Evolutionary conservation across 2,329 filamentous ascomycete species (phyloP).

Genomic region (Torrubiellomyces zombiae): DNA sequence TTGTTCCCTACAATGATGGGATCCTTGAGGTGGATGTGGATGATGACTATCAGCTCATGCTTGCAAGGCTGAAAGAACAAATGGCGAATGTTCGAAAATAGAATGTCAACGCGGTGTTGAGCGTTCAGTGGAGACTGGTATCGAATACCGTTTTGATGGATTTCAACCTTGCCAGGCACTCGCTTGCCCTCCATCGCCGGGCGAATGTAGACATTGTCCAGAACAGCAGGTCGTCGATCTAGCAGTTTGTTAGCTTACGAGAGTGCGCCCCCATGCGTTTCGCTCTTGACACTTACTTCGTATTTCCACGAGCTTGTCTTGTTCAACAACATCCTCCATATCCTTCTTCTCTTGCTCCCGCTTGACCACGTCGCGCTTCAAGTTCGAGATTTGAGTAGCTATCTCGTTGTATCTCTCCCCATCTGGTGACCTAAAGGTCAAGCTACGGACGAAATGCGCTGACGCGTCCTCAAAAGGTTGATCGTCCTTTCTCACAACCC

Average conservation of each 20-base stretch:
- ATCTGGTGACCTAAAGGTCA: slow-evolving; percentile 88
- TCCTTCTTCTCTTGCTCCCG: slow-evolving; percentile 98
- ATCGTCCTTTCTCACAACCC: slow-evolving; percentile 92
- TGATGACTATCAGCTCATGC: slow-evolving; percentile 92
- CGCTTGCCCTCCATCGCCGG: slow-evolving; percentile 94
- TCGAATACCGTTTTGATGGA: slow-evolving; percentile 96
- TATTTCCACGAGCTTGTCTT: slow-evolving; percentile 92
- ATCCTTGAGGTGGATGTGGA: slow-evolving; percentile 94
- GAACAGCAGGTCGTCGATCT: slow-evolving; percentile 77
- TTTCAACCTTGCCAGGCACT: slow-evolving; percentile 87
- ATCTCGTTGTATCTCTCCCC: slow-evolving; percentile 81
- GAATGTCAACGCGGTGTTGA: slow-evolving; percentile 74
- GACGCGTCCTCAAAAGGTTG: slow-evolving; percentile 94
- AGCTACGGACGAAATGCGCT: slow-evolving; percentile 86
- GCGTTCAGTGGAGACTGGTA: slow-evolving; percentile 71
- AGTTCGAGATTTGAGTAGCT: slow-evolving; percentile 80
- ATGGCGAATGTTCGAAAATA: slow-evolving; percentile 97
- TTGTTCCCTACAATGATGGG: slow-evolving; percentile 94
- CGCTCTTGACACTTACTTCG: slow-evolving; percentile 44
- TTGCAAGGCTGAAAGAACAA: slow-evolving; percentile 97
- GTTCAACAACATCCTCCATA: slow-evolving; percentile 96
- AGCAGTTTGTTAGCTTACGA: slow-evolving; percentile 20
- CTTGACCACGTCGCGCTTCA: slow-evolving; percentile 84
- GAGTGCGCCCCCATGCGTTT: no score
- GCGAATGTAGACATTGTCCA: slow-evolving; percentile 90